These are phyloP conservation scores for Herpetospermum pedunculosum DNA, from an alignment of 306 rosid genomes.

Conservation along the genomic window DNA sequence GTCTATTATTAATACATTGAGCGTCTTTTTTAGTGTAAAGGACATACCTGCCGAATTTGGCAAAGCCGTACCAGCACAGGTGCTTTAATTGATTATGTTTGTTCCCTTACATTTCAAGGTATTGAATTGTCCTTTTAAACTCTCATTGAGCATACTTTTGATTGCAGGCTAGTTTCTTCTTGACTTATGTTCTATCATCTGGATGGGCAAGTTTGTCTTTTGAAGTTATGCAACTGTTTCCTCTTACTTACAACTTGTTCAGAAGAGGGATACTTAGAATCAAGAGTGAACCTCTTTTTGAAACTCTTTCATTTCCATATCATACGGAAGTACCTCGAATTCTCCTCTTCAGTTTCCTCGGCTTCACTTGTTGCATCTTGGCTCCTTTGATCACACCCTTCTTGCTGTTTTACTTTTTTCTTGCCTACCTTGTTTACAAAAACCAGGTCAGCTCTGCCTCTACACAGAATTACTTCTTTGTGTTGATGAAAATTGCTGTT, in stretches of 20 bases:
- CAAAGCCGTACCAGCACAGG: slow-evolving; percentile 83
- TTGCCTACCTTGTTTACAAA: slow-evolving; percentile 76
- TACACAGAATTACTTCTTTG: background rate
- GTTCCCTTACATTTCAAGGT: background rate
- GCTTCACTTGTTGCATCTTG: slow-evolving; percentile 72
- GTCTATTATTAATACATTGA: slow-evolving; percentile 47
- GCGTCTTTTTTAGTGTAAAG: slow-evolving; percentile 51
- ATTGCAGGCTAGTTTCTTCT: slow-evolving; percentile 75
- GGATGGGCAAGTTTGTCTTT: slow-evolving; percentile 91
- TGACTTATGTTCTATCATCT: slow-evolving; percentile 84
- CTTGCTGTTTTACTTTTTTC: slow-evolving; percentile 63
- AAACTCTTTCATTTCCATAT: slow-evolving; percentile 57
- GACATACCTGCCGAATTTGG: slow-evolving; percentile 74
- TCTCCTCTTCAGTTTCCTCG: slow-evolving; percentile 74
- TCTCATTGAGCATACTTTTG: background rate
- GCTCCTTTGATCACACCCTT: slow-evolving; percentile 83
- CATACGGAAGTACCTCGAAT: slow-evolving; percentile 86
- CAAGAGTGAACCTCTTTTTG: slow-evolving; percentile 27
- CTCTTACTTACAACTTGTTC: slow-evolving; percentile 48
- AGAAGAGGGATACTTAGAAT: slow-evolving; percentile 35
- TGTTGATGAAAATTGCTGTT: background rate
- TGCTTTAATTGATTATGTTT: slow-evolving; percentile 7
- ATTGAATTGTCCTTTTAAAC: background rate
- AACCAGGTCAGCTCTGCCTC: slow-evolving; percentile 59
- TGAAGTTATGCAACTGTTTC: slow-evolving; percentile 65